Base-by-base conservation (phyloP, 2,329 filamentous ascomycete genomes). In the Fusarium abutilonis region DNA sequence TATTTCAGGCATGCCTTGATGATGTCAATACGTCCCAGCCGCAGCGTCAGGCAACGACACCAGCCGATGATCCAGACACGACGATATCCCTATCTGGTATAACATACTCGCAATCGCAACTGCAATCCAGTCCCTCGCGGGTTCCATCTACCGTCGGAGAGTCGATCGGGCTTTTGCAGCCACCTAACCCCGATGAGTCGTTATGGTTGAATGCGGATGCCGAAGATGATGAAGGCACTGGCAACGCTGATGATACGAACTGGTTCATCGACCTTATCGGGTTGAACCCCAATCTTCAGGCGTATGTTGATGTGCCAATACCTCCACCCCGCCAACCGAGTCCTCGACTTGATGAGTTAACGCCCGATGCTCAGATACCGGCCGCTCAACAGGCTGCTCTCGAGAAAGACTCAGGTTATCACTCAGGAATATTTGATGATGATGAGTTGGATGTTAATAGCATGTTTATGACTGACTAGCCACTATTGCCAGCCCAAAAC, bases 61-160 rank as follows among this genome's bases (percentile, higher is more conserved):
- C 40, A 32, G n/a, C 31, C 7, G 34, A 57, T n/a, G 38, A 62
- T 11, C 21, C 46, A 6, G 39, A 52, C 19, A 31, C 44, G n/a
- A n/a, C 31, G 4, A 21, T 64, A 19, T 51, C 50, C 9, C 10
- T 53, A 9, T 42, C 43, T 17, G 35, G 42, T 28, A 34, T 45
- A 21, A 4, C 28, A 10, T 19, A 35, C 9, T 52, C 35, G 15
- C 50, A 39, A 10, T 56, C 52, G 3, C 50, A 56, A 26, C 48
- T 56, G 13, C 61, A 62, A 8, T 61, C 52, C 19, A 62, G 47
- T 39, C 39, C 52, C 15, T 64, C 61, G 8, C 56, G 54, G 35
- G 61, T 52, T 29, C 43, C 61, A 15, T 62, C 61, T 29, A 64
- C 56, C 9, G 19, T 59, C 15, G 61, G 61, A 10, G 61, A 64